Percentiles rank a stretch among this genome's conserved stretches.
Conservation (phyloP, 768 basidiomycete genomes). For the Trametes elegans region DNA sequence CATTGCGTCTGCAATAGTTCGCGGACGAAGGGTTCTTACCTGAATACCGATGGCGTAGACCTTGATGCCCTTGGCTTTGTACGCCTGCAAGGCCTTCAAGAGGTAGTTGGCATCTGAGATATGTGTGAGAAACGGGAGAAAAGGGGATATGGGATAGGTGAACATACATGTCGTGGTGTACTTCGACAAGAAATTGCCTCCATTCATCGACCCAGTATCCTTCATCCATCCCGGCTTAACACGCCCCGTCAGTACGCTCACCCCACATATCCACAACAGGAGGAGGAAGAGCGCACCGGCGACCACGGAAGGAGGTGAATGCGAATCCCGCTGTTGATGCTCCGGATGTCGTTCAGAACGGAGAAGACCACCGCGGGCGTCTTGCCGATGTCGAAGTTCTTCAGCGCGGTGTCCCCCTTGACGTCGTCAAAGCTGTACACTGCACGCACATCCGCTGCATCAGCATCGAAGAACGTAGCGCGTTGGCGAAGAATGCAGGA, state of each 20-base stretch:
- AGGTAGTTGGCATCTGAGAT: slow-evolving; percentile 68
- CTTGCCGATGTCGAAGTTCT: slow-evolving; percentile 50
- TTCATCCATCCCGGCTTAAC: slow-evolving; percentile 79
- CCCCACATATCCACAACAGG: neutral
- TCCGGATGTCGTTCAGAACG: slow-evolving; percentile 59
- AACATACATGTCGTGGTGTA: slow-evolving; percentile 49
- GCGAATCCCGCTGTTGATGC: slow-evolving; percentile 50
- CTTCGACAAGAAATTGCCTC: slow-evolving; percentile 53
- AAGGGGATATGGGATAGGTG: neutral
- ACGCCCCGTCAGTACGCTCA: neutral
- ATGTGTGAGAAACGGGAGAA: no score
- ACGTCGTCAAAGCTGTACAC: slow-evolving; percentile 67
- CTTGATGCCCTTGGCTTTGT: slow-evolving; percentile 54
- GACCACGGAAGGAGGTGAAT: slow-evolving; percentile 72
- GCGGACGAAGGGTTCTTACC: slow-evolving; percentile 22
- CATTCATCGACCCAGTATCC: slow-evolving; percentile 58
- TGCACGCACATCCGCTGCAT: slow-evolving; percentile 24
- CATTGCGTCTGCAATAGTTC: no score
- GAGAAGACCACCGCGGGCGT: slow-evolving; percentile 62
- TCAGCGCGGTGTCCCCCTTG: slow-evolving; percentile 57
- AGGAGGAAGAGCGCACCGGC: slow-evolving; percentile 45
- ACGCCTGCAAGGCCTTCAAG: slow-evolving; percentile 68
- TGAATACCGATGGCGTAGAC: slow-evolving; percentile 65
- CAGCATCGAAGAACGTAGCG: slow-evolving; percentile 1
- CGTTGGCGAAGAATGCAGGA: neutral